phyloP scores from a whole-genome alignment of 306 rosid species.

The Dryas drummondii region DNA sequence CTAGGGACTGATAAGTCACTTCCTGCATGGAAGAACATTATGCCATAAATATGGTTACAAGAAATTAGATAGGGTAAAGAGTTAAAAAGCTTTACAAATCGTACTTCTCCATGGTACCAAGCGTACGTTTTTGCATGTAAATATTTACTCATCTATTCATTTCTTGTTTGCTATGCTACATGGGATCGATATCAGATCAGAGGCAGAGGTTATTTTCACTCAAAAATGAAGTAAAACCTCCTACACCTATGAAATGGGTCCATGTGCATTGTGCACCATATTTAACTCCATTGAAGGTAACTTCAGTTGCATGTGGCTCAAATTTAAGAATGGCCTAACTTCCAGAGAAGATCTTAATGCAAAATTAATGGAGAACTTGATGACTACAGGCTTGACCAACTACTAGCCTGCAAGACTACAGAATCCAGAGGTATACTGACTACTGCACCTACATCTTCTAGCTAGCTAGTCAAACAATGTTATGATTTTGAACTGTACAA shows the following conservation, averaged over 20 bases:
- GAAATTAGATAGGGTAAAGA: neutral
- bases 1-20: neutral
- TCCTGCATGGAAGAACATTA: neutral
- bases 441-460: neutral
- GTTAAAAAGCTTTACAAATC: neutral
- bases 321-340: constrained; percentile 12
- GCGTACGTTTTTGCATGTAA: neutral
- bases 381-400: constrained; percentile 33
- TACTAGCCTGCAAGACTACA: neutral
- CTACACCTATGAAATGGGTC: no score
- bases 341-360: constrained; percentile 14
- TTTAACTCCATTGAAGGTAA: neutral
- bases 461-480: neutral
- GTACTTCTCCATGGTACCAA: neutral
- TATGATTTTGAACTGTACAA: neutral
- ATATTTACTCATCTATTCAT: neutral
- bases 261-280: no score
- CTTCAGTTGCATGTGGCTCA: neutral
- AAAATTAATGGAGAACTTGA: constrained; percentile 26
- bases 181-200: no score
- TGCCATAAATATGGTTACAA: neutral
- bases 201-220: no score
- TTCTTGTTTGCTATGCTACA: no score
- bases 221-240: no score
- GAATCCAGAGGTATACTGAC: neutral